phyloP scores from a whole-genome alignment of 495 filamentous ascomycete genomes.

The Aspergillus taichungensis region DNA sequence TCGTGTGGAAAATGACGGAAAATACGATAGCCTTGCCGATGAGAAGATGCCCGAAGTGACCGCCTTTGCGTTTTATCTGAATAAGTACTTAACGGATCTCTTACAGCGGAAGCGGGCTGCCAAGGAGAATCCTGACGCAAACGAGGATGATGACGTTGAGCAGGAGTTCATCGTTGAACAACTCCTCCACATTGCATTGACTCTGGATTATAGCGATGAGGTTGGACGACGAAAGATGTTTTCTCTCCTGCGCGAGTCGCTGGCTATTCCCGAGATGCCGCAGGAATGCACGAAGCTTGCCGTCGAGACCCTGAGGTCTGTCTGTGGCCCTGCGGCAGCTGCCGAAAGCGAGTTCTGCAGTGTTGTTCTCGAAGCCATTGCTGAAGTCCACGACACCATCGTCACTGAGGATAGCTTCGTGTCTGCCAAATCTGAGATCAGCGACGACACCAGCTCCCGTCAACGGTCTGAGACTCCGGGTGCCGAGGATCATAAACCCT shows the following conservation, averaged over 20 bases:
- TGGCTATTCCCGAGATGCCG: constrained; percentile 79
- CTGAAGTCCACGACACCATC: constrained; percentile 91
- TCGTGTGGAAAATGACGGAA: constrained; percentile 56
- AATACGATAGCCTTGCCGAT: constrained; percentile 63
- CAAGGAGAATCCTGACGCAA: constrained; percentile 49
- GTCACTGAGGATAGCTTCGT: constrained; percentile 80
- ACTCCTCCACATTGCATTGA: constrained; percentile 82
- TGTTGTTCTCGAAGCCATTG: constrained; percentile 84
- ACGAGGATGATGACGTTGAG: constrained; percentile 73
- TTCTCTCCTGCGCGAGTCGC: constrained; percentile 68
- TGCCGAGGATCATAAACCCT: constrained; percentile 36
- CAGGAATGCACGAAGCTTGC: constrained; percentile 87
- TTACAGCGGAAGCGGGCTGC: constrained; percentile 56
- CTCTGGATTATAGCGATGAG: constrained; percentile 91
- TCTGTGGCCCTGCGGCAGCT: constrained; percentile 66
- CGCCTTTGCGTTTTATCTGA: constrained; percentile 72
- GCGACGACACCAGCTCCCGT: constrained; percentile 44
- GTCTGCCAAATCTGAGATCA: constrained; percentile 78
- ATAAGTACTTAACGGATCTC: constrained; percentile 68
- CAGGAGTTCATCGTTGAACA: constrained; percentile 94
- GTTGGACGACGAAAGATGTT: constrained; percentile 94
- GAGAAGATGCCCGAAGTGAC: constrained; percentile 95
- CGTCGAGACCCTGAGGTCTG: constrained; percentile 69
- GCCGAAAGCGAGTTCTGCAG: constrained; percentile 91
- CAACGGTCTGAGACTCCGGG: constrained; percentile 33